phyloP scores from a whole-genome alignment of 257 asterid species.

The Orobanche coerulescens region DNA sequence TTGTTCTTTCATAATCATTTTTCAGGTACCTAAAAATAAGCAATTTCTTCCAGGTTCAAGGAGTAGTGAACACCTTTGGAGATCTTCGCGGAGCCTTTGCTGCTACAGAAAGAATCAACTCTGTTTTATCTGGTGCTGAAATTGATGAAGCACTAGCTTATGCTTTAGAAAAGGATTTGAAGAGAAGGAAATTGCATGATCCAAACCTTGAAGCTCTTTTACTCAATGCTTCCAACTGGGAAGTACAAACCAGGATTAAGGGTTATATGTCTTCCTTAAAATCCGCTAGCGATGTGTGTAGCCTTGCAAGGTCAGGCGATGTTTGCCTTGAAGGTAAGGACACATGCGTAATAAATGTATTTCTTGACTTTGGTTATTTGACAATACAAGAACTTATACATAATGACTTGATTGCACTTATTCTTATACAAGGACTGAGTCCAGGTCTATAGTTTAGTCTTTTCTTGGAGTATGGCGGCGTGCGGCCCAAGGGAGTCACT shows the following conservation, averaged over 20 bases:
- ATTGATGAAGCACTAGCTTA: slow-evolving; percentile 77
- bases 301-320: slow-evolving; percentile 72
- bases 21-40: neutral
- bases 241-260: slow-evolving; percentile 26
- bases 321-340: slow-evolving; percentile 74
- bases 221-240: slow-evolving; percentile 37
- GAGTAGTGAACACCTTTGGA: slow-evolving; percentile 89
- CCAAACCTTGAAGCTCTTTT: slow-evolving; percentile 47
- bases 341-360: neutral
- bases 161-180: slow-evolving; percentile 70
- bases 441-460: too few species aligned
- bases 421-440: too few species aligned
- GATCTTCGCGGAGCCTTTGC: slow-evolving; percentile 98
- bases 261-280: slow-evolving; percentile 69
- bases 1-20: slow-evolving; percentile 11
- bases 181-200: slow-evolving; percentile 40
- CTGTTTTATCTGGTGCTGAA: slow-evolving; percentile 68
- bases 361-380: neutral
- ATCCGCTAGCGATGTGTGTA: slow-evolving; percentile 49
- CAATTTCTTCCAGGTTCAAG: slow-evolving; percentile 71
- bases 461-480: too few species aligned
- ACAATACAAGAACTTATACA: neutral
- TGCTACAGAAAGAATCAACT: slow-evolving; percentile 83
- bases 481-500: too few species aligned
- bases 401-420: too few species aligned